Evolutionary conservation across 2,329 filamentous ascomycete genomes (phyloP).

Genomic region (Botrytis byssoidea): DNA sequence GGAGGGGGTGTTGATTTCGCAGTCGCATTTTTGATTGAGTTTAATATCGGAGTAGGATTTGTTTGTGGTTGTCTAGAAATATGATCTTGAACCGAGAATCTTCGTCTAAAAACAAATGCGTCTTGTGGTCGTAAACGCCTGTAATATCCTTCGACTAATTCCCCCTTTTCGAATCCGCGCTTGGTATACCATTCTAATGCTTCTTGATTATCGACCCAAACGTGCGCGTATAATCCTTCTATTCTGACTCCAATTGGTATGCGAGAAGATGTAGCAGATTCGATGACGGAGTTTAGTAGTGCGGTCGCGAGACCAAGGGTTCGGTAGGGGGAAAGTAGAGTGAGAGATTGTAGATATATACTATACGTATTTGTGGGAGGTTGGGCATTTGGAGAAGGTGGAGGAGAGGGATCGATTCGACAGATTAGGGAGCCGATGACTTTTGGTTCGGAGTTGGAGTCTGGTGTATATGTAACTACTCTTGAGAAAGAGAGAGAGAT

Average conservation of each 20-base stretch:
- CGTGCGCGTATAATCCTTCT: constrained; percentile 59
- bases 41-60: constrained; percentile 47
- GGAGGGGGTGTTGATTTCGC: constrained; percentile 36
- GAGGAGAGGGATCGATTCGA: constrained; percentile 52
- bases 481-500: constrained; percentile 42
- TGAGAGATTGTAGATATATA: constrained; percentile 65
- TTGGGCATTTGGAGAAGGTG: constrained; percentile 4
- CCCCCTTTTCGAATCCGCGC: constrained; percentile 53
- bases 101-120: constrained; percentile 57
- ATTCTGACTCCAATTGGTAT: constrained; percentile 32
- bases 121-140: constrained; percentile 59
- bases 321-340: constrained; percentile 62
- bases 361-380: constrained; percentile 41
- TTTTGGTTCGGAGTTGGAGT: constrained; percentile 41
- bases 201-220: constrained; percentile 66
- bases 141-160: constrained; percentile 57
- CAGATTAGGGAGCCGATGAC: constrained; percentile 62
- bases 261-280: constrained; percentile 7
- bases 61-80: constrained; percentile 42
- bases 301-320: constrained; percentile 57
- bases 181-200: constrained; percentile 61
- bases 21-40: constrained; percentile 53
- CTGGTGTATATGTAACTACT: constrained; percentile 51
- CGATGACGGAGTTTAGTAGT: constrained; percentile 45
- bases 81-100: constrained; percentile 36